Evolutionary conservation across 1,139 yeast species (phyloP).

Genomic region (Suhomyces anneliseae): DNA sequence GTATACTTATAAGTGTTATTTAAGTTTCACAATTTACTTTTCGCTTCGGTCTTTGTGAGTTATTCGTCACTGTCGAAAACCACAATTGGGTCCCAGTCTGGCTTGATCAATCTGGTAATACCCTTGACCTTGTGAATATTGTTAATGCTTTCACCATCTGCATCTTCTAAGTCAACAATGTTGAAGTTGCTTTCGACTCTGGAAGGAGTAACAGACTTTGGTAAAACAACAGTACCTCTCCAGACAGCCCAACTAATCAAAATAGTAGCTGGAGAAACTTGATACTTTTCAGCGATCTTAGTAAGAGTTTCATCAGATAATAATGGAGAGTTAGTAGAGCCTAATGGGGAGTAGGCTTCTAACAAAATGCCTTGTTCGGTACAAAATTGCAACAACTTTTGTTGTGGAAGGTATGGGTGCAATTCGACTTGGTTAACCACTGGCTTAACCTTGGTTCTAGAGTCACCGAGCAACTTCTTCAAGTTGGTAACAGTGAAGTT

Average conservation of each 20-base stretch:
- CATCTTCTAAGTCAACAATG: slow-evolving; percentile 13
- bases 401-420: slow-evolving; percentile 24
- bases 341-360: slow-evolving; percentile 25
- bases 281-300: slow-evolving; percentile 16
- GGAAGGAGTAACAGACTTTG: slow-evolving; percentile 18
- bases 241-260: slow-evolving; percentile 21
- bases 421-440: slow-evolving; percentile 22
- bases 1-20: no score
- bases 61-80: slow-evolving; percentile 12
- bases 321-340: slow-evolving; percentile 19
- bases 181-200: slow-evolving; percentile 18
- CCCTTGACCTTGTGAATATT: slow-evolving; percentile 16
- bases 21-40: no score
- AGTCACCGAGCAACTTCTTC: slow-evolving; percentile 15
- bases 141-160: slow-evolving; percentile 16
- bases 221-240: slow-evolving; percentile 22
- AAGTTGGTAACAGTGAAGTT: slow-evolving; percentile 17
- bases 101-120: slow-evolving; percentile 16
- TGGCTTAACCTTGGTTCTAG: slow-evolving; percentile 17
- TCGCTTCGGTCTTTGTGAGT: background rate
- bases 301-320: slow-evolving; percentile 15
- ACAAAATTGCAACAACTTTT: slow-evolving; percentile 15
- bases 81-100: slow-evolving; percentile 17
- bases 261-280: slow-evolving; percentile 16
- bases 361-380: slow-evolving; percentile 15